A percentile compares a stretch with the other conserved stretches of the same genome.
These are phyloP conservation scores for Chenopodium suecicum DNA, from an alignment of 148 eudicot species.

Conservation along the genomic window DNA sequence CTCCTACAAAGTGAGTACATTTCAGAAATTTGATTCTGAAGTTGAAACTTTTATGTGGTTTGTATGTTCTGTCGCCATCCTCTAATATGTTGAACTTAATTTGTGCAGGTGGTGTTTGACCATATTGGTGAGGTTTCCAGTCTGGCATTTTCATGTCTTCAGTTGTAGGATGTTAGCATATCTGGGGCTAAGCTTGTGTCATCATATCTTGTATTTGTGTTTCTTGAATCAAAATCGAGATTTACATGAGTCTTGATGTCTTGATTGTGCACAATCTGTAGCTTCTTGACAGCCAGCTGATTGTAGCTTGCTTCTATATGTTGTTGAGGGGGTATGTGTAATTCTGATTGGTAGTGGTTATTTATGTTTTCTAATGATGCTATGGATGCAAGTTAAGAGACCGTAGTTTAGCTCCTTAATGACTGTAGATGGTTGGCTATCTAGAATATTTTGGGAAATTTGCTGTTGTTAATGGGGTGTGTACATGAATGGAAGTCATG, in stretches of 20 bases:
- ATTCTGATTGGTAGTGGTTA: background rate
- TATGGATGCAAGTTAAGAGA: background rate
- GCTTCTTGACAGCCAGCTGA: slow-evolving; percentile 3
- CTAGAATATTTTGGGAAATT: background rate
- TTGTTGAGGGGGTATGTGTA: slow-evolving; percentile 8
- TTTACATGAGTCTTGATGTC: slow-evolving; percentile 1
- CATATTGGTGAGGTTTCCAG: slow-evolving; percentile 70
- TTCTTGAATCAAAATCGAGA: background rate
- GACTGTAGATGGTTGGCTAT: background rate
- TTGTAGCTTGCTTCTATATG: slow-evolving; percentile 2
- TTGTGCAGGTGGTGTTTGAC: slow-evolving; percentile 93
- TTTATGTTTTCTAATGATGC: background rate
- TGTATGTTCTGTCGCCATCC: background rate
- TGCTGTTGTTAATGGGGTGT: background rate
- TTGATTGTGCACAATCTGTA: slow-evolving; percentile 11
- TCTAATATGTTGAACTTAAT: slow-evolving; percentile 26
- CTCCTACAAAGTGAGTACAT: background rate
- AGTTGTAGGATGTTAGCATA: background rate
- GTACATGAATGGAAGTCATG: background rate
- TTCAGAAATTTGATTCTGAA: background rate
- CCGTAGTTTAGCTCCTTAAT: background rate
- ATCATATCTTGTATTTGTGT: background rate
- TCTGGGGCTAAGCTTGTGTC: slow-evolving; percentile 14
- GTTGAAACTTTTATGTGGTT: background rate
- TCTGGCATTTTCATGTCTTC: slow-evolving; percentile 19